These are phyloP conservation scores for Puccinia hordei DNA, from an alignment of 1,284 basidiomycete genomes.

Conservation along the genomic window DNA sequence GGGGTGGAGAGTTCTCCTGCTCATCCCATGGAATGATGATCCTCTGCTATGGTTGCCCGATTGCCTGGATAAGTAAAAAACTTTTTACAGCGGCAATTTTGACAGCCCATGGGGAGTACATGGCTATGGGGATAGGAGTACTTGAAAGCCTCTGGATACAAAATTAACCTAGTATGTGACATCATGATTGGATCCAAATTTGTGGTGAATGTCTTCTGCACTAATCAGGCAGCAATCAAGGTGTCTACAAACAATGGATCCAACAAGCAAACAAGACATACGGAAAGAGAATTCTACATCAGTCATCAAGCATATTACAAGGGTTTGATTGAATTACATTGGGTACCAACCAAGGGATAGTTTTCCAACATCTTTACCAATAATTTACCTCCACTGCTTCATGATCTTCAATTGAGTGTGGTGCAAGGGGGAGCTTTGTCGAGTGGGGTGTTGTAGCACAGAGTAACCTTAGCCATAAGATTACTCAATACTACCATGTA, in stretches of 20 bases:
- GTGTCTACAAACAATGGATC: not conserved
- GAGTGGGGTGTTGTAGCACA: too few relatives aligned
- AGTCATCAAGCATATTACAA: not conserved
- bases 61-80: constrained; percentile 1
- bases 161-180: not conserved
- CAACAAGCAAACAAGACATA: constrained; percentile 9
- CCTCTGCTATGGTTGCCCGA: not conserved
- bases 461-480: not conserved
- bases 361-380: constrained; percentile 23
- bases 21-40: constrained; percentile 19
- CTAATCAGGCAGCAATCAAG: constrained; percentile 17
- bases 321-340: too few relatives aligned
- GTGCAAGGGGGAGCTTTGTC: not conserved
- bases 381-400: not conserved
- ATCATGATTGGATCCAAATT: not conserved
- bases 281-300: constrained; percentile 13
- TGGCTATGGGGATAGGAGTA: constrained; percentile 8
- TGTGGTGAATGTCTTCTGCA: not conserved
- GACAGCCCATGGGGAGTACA: constrained; percentile 30
- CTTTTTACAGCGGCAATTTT: not conserved
- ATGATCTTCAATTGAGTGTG: not conserved
- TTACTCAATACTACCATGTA: constrained; percentile 2
- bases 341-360: not conserved
- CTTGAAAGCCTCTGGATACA: not conserved
- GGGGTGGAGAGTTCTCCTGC: constrained; percentile 21